Base-by-base conservation (phyloP, 1,284 basidiomycete species). In the Cutaneotrichosporon spelunceum region DNA sequence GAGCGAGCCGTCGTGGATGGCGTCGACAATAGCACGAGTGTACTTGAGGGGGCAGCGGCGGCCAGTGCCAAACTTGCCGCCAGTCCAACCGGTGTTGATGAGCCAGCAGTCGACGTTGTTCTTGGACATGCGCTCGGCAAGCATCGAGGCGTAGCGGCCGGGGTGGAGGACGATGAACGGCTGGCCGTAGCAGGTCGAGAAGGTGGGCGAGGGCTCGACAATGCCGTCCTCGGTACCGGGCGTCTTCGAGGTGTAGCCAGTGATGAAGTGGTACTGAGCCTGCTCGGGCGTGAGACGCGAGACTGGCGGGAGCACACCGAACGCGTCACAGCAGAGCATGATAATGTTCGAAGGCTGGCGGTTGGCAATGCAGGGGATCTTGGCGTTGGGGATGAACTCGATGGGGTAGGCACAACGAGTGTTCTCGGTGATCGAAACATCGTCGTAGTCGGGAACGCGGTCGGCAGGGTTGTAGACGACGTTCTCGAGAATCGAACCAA, bases 1-100 rank as follows among this genome's bases (percentile, higher is more conserved):
- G 70, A 99, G 88, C 74, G 88, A 86, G 65, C 95, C 95, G 66
- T 91, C 88, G 84, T 99, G 96, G 76, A 99, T 93, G 50, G 93
- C 89, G 79, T 97, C 93, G 79, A 99, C 89, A 80, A 98, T 98
- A 66, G 88, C 88, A 62, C 95, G 91, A 48, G 95, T 98, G 83
- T 89, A 92, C 79, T 91, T 91, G 82, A 97, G 87, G 30, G 93
- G 89, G 85, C 93, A 97, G 68, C 93, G 90, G 81, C 90, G 90
- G 69, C 91, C 91, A 34, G 79, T 80, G 61, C 95, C 95, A 78
- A 88, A 99, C 81, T 93, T 93, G 79, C 95, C 95, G 65, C 91
- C 89, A 61, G 91, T 90, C 95, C 95, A 99, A 73, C 95, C 95
- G 23, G 95, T 98, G 88, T 99, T 98, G 86, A 99, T 91, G 75